phyloP scores from a whole-genome alignment of 306 rosid genomes.

The Corylus avellana region DNA sequence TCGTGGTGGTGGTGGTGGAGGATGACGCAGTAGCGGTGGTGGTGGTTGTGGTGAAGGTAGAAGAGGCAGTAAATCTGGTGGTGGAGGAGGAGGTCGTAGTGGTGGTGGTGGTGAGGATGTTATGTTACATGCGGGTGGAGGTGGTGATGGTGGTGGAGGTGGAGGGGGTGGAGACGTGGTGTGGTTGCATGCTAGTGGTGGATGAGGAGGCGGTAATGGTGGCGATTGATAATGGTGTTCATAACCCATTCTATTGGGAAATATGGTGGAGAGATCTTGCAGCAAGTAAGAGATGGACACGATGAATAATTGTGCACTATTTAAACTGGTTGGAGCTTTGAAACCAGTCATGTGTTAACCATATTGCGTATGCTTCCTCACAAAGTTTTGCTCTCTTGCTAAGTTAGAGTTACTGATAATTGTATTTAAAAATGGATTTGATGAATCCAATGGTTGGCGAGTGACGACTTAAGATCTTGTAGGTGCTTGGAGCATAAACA shows the following conservation, averaged over 20 bases:
- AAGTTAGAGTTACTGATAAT: background rate
- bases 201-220: background rate
- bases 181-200: background rate
- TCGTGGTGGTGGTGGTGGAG: too few species aligned
- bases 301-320: background rate
- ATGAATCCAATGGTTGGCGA: background rate
- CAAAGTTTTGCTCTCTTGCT: too few species aligned
- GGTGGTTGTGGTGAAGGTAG: too few species aligned
- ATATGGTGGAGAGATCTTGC: background rate
- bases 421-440: background rate
- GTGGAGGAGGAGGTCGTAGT: background rate
- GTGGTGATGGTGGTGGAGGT: background rate
- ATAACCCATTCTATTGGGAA: background rate
- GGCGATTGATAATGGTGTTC: slow-evolving; percentile 12
- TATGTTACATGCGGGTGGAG: background rate
- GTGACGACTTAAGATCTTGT: background rate
- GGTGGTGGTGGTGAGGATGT: background rate
- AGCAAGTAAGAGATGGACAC: too few species aligned
- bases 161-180: background rate
- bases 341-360: background rate
- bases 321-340: background rate
- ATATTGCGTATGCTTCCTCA: too few species aligned
- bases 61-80: too few species aligned
- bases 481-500: background rate
- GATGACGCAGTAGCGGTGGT: too few species aligned